Evolutionary conservation across 768 basidiomycete species (phyloP).

Genomic region (Mycena filopes): DNA sequence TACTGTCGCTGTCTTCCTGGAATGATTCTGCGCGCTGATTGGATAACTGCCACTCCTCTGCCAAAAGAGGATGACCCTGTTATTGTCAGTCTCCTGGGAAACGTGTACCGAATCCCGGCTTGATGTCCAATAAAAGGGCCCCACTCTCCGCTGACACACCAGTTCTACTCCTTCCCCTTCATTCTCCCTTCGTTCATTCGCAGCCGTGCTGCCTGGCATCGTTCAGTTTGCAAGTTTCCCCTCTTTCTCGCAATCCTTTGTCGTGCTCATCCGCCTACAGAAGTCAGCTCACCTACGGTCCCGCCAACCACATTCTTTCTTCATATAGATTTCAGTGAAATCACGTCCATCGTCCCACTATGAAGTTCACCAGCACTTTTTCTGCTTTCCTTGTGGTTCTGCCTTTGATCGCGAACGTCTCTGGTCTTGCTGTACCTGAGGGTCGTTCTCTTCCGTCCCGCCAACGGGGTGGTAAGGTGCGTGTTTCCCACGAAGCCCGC

Average conservation of each 20-base stretch:
- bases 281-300: conserved; percentile 43
- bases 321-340: conserved; percentile 61
- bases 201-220: conserved; percentile 66
- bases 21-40: conserved; percentile 18
- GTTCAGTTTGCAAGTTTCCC: conserved; percentile 29
- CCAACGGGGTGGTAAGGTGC: too few species aligned
- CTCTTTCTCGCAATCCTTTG: conserved; percentile 32
- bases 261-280: conserved; percentile 41
- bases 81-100: conserved; percentile 8
- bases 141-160: conserved; percentile 11
- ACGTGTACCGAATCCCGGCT: conserved; percentile 1
- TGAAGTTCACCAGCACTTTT: conserved; percentile 61
- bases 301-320: conserved; percentile 46
- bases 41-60: not conserved
- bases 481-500: too few species aligned
- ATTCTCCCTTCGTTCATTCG: conserved; percentile 44
- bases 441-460: conserved; percentile 36
- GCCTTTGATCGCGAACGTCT: conserved; percentile 50
- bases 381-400: conserved; percentile 52
- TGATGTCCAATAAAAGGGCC: conserved; percentile 33
- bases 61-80: not conserved
- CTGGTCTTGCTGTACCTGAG: conserved; percentile 39
- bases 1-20: conserved; percentile 1
- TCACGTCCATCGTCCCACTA: conserved; percentile 47
- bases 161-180: conserved; percentile 40